Evolutionary conservation across 257 asterid genomes (phyloP), one percentile per base, ranked within the genome.

Genomic region (Solanum okadae): DNA sequence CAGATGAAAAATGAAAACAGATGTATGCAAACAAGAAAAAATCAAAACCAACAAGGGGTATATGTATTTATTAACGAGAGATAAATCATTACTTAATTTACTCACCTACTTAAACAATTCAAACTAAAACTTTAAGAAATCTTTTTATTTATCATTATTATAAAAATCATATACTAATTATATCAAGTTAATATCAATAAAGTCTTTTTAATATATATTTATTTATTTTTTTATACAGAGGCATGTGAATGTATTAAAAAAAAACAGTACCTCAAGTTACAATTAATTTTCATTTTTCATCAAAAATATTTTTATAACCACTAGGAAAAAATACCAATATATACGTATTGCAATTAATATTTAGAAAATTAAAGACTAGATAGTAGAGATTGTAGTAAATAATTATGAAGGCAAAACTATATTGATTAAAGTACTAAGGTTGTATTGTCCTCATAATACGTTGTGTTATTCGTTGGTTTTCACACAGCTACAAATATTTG

Each of bases 401-500:
- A 61, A 23, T 10, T 61, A 61, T 10, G 14, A 23, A 61, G 13
- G 29, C 12, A 23, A 23, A 61, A 10, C 29, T 23, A 61, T 61
- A 4, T 61, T n/a, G 27, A 23, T 61, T 61, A 10, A 61, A 23
- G 15, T 10, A 61, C 70, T 61, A 22, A 61, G 29, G 27, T 61
- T 61, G 29, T 61, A 23, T 56, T 7, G n/a, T 61, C 25, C 70
- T 23, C 29, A 4, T 10, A 61, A 61, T 4, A 4, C 2, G n/a
- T 52, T 52, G 2, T 52, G 25, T 23, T 61, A 0, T 61, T 61
- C 0, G 0, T 23, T 2, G 29, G 2, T 61, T 61, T 9, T 61
- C 6, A 9, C 4, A 1, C 6, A 10, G 0, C 1, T 61, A 9
- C 0, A 52, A 52, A 52, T 61, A 23, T 9, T 4, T 4, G 1